Evolutionary conservation across 1,284 basidiomycete species (phyloP), one percentile per base, ranked within the genome.

Genomic region (Ganoderma sp.): DNA sequence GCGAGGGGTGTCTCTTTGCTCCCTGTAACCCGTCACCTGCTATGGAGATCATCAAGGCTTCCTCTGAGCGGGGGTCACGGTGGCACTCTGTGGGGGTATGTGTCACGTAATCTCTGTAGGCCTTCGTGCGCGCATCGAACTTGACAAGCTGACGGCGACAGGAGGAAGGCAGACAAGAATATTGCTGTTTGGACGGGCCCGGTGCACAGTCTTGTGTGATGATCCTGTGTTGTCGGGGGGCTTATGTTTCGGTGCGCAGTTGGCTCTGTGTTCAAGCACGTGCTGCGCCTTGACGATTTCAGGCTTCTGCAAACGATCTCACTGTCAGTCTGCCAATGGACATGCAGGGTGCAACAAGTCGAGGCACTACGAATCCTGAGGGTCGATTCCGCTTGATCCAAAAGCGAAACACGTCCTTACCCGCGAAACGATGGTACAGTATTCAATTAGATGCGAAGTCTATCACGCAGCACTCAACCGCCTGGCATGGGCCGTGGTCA

Each of bases 231-330:
- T 52, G 48, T 52, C 48, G 48, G 48, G 25, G 22, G 48, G 22
- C 48, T 52, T 52, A 25, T 52, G 48, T 52, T 52, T 52, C 12
- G 22, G 10, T 52, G 48, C 22, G 22, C 48, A 52, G 22, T 28
- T 28, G 25, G 22, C 48, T 14, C 48, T 52, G 3, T 52, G 22
- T 52, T 25, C 22, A 22, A 22, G 22, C 48, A 52, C 22, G 48
- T 52, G 48, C 48, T 52, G 48, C 48, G 48, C 48, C 25, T 52
- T 52, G 48, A 52, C 48, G 48, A 52, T 52, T 19, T 32, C 32
- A 32, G 32, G 32, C 32, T 43, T 48, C 10, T 12, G 45, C 45
- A 8, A 9, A 52, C 10, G 48, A 52, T 25, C 22, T 52, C 32
- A 32, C 32, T 5, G 32, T 32, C 32, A 32, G 32, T 5, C 32